Base-by-base conservation (phyloP, 768 basidiomycete species). In the Sporobolomyces roseus region DNA sequence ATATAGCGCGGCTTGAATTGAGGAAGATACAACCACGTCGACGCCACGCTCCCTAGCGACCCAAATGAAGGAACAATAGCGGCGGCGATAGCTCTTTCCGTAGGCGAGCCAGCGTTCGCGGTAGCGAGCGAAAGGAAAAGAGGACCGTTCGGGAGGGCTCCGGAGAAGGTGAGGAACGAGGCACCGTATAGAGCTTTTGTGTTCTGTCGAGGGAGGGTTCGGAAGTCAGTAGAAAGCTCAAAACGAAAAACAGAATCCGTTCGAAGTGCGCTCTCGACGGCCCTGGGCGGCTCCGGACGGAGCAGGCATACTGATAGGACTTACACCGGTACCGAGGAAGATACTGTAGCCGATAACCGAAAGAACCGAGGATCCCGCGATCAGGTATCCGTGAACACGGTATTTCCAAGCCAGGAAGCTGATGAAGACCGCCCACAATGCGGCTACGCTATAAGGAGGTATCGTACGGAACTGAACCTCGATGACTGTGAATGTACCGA, bases 381-480 rank as follows among this genome's bases (percentile, higher is more conserved):
- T 65, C 53, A 54, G 71, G 41, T 80, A 68, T 8, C 84, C 84
- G 38, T 89, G 84, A 54, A 79, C 84, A 74, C 88, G 87, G 25
- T 87, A 75, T 61, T 84, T 81, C 77, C 90, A 88, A 3, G 90
- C 88, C 8, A 80, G 74, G 75, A 83, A 88, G 1, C 86, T 85
- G 60, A 85, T 82, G 4, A 79, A 38, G 35, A 85, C 80, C 38
- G 90, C 80, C n/a, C 88, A 82, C 16, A 86, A 79, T 1, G 88
- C 84, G 3, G 86, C 84, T 25, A 87, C 85, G 2, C 85, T 86
- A 75, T 91, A 91, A 4, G 90, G 90, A 4, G 89, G 89, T 6
- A 91, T 88, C 1, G 89, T 89, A 58, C 89, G 81, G 2, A 91
- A 75, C 73, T 91, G 88, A 0, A 87, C 85, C 38, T 81, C 77